These are phyloP conservation scores for Leucoagaricus sp. DNA, from an alignment of 1,284 basidiomycete genomes.

Conservation along the genomic window DNA sequence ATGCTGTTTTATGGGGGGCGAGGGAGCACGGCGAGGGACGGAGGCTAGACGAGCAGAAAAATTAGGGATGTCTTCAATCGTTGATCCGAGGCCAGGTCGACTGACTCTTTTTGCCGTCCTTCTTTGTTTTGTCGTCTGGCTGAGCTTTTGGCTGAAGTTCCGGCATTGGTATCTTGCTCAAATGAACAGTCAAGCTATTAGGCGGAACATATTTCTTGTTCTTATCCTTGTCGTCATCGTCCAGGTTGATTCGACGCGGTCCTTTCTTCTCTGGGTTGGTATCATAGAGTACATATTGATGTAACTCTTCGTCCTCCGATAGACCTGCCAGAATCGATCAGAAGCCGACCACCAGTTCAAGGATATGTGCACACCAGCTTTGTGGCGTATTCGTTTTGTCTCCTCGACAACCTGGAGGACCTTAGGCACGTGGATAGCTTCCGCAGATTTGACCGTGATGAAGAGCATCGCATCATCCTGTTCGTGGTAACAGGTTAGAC, in stretches of 20 bases:
- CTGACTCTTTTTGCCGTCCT: conserved; percentile 43
- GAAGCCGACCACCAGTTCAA: no score
- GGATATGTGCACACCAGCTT: conserved; percentile 53
- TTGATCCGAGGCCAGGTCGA: no score
- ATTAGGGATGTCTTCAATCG: conserved; percentile 8
- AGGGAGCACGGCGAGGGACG: conserved; percentile 3
- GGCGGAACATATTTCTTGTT: conserved; percentile 61
- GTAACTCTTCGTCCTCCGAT: conserved; percentile 61
- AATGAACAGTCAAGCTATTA: conserved; percentile 63
- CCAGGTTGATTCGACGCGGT: conserved; percentile 67
- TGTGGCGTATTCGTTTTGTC: conserved; percentile 72
- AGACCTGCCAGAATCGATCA: conserved; percentile 37
- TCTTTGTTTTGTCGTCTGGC: conserved; percentile 30
- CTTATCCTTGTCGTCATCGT: conserved; percentile 43
- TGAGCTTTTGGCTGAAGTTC: conserved; percentile 63
- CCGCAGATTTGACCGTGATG: conserved; percentile 67
- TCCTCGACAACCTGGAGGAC: conserved; percentile 80
- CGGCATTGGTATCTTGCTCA: conserved; percentile 84
- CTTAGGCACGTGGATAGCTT: conserved; percentile 69
- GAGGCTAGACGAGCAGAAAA: conserved; percentile 4
- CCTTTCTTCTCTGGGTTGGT: conserved; percentile 49
- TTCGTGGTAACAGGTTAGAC: background rate
- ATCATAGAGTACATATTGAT: conserved; percentile 80
- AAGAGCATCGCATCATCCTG: conserved; percentile 79
- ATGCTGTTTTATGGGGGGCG: conserved; percentile 11